These are phyloP conservation scores for Falciphora oryzae DNA, from an alignment of 2,329 filamentous ascomycete species.

Conservation along the genomic window DNA sequence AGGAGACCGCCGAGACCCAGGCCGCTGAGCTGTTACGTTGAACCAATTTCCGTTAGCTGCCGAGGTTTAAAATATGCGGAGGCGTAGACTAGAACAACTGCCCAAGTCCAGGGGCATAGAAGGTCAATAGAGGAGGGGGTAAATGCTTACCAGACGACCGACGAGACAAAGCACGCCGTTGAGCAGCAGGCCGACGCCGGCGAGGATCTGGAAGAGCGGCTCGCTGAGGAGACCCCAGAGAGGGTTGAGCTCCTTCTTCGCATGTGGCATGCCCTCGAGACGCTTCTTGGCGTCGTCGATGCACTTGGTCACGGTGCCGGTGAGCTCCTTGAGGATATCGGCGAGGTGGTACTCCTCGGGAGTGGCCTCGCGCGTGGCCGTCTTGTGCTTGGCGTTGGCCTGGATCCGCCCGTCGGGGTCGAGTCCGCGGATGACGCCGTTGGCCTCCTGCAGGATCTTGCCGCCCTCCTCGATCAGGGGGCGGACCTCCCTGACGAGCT, in stretches of 20 bases:
- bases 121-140: not conserved
- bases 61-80: not conserved
- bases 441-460: conserved; percentile 77
- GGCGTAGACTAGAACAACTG: not conserved
- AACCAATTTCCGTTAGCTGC: conserved; percentile 17
- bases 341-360: conserved; percentile 82
- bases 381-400: conserved; percentile 76
- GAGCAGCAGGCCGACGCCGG: conserved; percentile 77
- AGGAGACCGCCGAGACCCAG: conserved; percentile 78
- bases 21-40: conserved; percentile 52
- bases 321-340: conserved; percentile 80
- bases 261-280: conserved; percentile 86
- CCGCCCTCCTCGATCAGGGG: conserved; percentile 84
- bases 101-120: not conserved
- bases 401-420: conserved; percentile 86
- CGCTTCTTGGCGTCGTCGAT: conserved; percentile 89
- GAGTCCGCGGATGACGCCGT: conserved; percentile 78
- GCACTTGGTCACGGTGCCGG: conserved; percentile 70
- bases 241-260: conserved; percentile 91
- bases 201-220: conserved; percentile 87
- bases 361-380: conserved; percentile 66
- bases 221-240: conserved; percentile 79
- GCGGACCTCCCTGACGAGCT: conserved; percentile 78
- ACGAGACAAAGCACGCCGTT: conserved; percentile 80
- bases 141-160: conserved; percentile 56